Conservation (phyloP, 2,329 filamentous ascomycete genomes). For the Colletotrichum coccodes region DNA sequence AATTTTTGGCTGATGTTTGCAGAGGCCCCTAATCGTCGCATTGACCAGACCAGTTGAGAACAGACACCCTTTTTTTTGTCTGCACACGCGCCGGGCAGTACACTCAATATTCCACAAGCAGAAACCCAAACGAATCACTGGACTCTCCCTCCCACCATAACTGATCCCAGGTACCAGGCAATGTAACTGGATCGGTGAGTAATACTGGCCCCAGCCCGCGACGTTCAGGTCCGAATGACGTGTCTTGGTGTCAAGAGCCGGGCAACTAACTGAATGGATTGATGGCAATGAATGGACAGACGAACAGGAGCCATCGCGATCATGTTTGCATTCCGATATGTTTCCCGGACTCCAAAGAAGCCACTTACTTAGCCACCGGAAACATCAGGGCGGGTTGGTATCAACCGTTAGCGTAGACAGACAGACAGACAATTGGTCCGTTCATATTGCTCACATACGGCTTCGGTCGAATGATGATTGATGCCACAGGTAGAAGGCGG, state of each 20-base stretch:
- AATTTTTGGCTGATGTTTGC: conserved; percentile 7
- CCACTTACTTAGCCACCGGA: not conserved
- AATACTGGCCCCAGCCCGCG: not conserved
- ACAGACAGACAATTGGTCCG: too few relatives aligned
- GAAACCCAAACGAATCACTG: conserved; percentile 22
- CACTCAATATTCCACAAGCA: not conserved
- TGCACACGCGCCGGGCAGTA: not conserved
- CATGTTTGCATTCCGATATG: not conserved
- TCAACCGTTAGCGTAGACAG: too few relatives aligned
- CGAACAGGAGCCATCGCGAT: not conserved
- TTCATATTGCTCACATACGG: too few relatives aligned
- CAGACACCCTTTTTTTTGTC: not conserved
- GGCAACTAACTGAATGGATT: not conserved
- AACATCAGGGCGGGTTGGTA: not conserved
- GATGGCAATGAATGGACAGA: not conserved
- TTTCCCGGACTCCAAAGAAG: not conserved
- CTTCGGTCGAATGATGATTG: not conserved
- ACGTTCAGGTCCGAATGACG: not conserved
- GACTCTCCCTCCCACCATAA: conserved; percentile 11
- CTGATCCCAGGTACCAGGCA: conserved; percentile 3
- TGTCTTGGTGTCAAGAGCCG: not conserved
- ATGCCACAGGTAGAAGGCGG: not conserved
- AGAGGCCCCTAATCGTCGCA: not conserved
- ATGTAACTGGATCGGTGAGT: conserved; percentile 15
- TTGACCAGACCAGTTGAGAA: not conserved